Percentiles rank a stretch among this genome's conserved stretches.
phyloP scores from a whole-genome alignment of 192 early-diverging fungal species.

The Piromyces finnis region DNA sequence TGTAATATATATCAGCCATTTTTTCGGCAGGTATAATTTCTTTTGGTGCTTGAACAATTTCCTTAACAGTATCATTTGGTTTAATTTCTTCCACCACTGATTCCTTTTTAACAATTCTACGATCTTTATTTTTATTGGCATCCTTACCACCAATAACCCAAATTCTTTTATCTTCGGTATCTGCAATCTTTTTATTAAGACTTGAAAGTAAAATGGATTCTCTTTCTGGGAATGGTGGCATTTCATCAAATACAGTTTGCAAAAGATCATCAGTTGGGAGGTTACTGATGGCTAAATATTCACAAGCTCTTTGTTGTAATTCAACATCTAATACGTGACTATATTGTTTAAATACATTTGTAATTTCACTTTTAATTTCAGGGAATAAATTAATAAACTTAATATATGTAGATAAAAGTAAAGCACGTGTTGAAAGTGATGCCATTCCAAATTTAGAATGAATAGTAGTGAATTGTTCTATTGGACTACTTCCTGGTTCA shows the following conservation, averaged over 20 bases:
- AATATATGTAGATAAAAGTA: conserved; percentile 79
- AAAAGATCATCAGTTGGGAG: conserved; percentile 73
- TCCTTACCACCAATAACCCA: conserved; percentile 84
- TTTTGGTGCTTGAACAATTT: conserved; percentile 5
- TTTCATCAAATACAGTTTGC: conserved; percentile 89
- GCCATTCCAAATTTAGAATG: conserved; percentile 78
- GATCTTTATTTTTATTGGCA: conserved; percentile 43
- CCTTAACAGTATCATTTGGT: conserved; percentile 4
- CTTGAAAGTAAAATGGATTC: conserved; percentile 73
- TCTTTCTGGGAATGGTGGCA: conserved; percentile 92
- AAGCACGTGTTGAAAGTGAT: conserved; percentile 56
- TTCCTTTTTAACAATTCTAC: conserved; percentile 3
- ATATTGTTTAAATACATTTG: conserved; percentile 73
- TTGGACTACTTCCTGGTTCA: conserved; percentile 58
- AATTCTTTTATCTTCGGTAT: conserved; percentile 89
- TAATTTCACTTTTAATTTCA: conserved; percentile 78
- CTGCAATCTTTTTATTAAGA: conserved; percentile 65
- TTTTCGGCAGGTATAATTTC: neutral
- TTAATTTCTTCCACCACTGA: neutral
- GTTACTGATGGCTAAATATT: conserved; percentile 77
- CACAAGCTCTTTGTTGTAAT: conserved; percentile 90
- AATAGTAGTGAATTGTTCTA: conserved; percentile 87
- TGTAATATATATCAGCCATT: conserved; percentile 6
- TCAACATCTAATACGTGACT: conserved; percentile 82
- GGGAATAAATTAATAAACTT: conserved; percentile 98